Base-by-base conservation (phyloP, 2,329 filamentous ascomycete species). In the Scedosporium minutisporum region DNA sequence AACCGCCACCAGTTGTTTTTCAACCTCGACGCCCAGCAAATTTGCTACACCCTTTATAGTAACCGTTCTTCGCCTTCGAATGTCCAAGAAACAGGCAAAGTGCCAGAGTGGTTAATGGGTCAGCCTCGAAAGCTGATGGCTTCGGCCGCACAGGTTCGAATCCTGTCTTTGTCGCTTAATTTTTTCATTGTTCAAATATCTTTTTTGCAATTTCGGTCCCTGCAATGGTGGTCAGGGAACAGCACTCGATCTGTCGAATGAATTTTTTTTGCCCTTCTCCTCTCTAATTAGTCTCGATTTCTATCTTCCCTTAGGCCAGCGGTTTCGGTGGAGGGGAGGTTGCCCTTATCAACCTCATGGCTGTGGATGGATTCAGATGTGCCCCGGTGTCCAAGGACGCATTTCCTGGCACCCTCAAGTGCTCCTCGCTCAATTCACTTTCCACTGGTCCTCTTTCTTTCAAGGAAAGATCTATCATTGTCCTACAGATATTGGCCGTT, bases 31-130 rank as follows among this genome's bases (percentile, higher is more conserved):
- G 2, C 44, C 2, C 2, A 5, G 21, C 16, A 14, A 16, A 10
- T 27, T 6, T 18, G 18, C 18, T 55, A 23, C 21, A 5, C 51
- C n/a, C 51, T 55, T 55, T 55, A 55, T 55, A 55, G 12, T 14
- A 6, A 55, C 18, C 14, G 6, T 23, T 55, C n/a, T 25, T 5
- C 18, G 29, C 29, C n/a, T 33, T n/a, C 18, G 23, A 60, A 18
- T 7, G 3, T 38, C 29, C 16, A 60, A 44, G 27, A 57, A 27
- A 27, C 53, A 60, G 58, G 58, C 38, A 60, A 42, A 42, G 38
- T 60, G 58, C 58, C 58, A 60, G 58, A 60, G 58, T 46, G 58
- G 58, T 60, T 60, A 60, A 60, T 60, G 58, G 58, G 58, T 60
- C 21, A 55, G 51, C 51, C 51, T 55, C 51, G 51, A 46, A 60